phyloP scores from a whole-genome alignment of 805 yeast species.

The Candida maltosa region DNA sequence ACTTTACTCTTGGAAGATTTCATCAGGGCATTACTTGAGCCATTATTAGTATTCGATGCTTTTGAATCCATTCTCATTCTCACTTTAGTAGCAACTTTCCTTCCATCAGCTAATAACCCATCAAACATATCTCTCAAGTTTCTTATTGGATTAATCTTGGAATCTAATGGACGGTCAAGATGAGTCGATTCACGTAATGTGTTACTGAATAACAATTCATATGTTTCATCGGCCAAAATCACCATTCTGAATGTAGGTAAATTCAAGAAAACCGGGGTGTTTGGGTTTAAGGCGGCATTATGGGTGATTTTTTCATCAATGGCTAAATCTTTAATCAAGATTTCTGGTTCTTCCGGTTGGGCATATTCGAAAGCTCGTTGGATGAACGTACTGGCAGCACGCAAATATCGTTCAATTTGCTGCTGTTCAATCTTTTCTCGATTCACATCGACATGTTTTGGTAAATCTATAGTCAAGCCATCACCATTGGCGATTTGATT shows the following conservation, averaged over 20 bases:
- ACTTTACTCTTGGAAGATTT: constrained; percentile 20
- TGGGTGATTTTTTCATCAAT: constrained; percentile 46
- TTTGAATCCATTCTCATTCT: constrained; percentile 82
- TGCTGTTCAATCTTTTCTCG: constrained; percentile 57
- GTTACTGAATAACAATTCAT: constrained; percentile 75
- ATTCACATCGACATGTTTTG: constrained; percentile 60
- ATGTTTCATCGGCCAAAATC: constrained; percentile 86
- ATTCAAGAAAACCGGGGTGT: constrained; percentile 68
- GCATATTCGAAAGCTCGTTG: constrained; percentile 90
- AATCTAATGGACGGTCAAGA: constrained; percentile 51
- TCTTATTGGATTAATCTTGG: constrained; percentile 45
- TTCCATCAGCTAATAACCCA: constrained; percentile 87
- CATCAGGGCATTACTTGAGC: constrained; percentile 20
- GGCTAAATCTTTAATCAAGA: constrained; percentile 34
- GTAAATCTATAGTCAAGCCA: constrained; percentile 34
- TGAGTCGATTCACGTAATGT: constrained; percentile 69
- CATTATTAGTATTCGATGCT: constrained; percentile 23
- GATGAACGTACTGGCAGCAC: constrained; percentile 83
- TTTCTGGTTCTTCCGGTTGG: constrained; percentile 51
- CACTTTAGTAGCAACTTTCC: constrained; percentile 86
- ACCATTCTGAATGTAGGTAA: constrained; percentile 94
- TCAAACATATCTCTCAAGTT: constrained; percentile 85
- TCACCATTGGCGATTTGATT: constrained; percentile 27
- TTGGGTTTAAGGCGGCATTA: constrained; percentile 81
- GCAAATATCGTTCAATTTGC: constrained; percentile 76